A percentile compares a stretch with the other conserved stretches of the same genome.
Conservation (phyloP, 352 stramenopile genomes). For the Pythium phragmiticola region DNA sequence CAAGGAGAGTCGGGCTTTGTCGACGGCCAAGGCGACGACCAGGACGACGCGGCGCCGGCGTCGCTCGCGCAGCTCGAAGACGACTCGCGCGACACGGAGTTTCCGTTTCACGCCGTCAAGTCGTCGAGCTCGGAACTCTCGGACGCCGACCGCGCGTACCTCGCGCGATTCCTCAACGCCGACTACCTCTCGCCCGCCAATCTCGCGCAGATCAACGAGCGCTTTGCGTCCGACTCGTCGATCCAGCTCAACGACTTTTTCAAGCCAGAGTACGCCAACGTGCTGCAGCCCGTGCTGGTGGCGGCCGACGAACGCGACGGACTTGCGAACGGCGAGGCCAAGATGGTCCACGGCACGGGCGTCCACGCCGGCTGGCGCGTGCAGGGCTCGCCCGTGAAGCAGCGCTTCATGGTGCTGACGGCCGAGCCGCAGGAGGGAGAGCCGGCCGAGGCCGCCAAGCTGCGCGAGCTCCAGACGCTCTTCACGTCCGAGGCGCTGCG, state of each 20-base stretch:
- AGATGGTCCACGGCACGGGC: constrained; percentile 30
- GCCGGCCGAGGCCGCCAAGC: constrained; percentile 22
- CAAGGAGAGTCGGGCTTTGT: constrained; percentile 24
- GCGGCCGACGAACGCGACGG: constrained; percentile 43
- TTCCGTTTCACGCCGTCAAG: constrained; percentile 15
- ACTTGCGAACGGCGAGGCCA: constrained; percentile 48
- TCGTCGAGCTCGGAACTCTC: constrained; percentile 28
- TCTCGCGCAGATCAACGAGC: constrained; percentile 69
- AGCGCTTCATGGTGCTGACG: constrained; percentile 26
- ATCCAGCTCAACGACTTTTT: constrained; percentile 89
- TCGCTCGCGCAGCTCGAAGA: constrained; percentile 32
- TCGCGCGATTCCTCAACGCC: constrained; percentile 76
- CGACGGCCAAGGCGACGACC: constrained; percentile 18
- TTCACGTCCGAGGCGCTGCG: constrained; percentile 64
- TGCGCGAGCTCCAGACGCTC: constrained; percentile 33
- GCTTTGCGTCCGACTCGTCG: constrained; percentile 80
- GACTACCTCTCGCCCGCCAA: constrained; percentile 68
- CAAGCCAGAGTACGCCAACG: constrained; percentile 46
- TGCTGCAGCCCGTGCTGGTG: constrained; percentile 35
- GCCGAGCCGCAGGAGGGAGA: constrained; percentile 17
- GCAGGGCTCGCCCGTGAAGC: constrained; percentile 31
- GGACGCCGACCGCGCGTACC: constrained; percentile 49
- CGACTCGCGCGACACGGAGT: constrained; percentile 30
- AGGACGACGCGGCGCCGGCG: constrained; percentile 18
- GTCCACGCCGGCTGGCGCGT: constrained; percentile 25